Evolutionary conservation across 2,329 filamentous ascomycete species (phyloP), one percentile per base, ranked within the genome.

Genomic region (Apiospora rasikravindrae): DNA sequence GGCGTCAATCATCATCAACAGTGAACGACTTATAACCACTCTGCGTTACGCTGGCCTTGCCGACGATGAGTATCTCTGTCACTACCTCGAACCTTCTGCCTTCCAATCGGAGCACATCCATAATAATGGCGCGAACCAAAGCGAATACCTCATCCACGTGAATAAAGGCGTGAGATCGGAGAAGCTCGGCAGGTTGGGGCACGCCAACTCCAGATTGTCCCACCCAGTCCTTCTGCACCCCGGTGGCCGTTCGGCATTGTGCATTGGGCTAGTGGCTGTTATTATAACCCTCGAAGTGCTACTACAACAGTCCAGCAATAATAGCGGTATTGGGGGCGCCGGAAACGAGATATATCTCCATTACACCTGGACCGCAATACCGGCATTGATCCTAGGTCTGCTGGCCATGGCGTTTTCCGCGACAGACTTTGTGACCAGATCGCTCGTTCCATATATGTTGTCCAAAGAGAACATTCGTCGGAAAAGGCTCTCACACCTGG

Each of bases 1-100:
- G 24, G 24, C 49, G 4, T 53, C 49, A 13, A 3, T 53, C 14
- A 10, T 29, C 0, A 1, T 29, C 4, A 1, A 29, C 24, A 53
- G 24, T 10, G 2, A 5, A 16, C 2, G 5, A 2, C 8, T 53
- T 4, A 4, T 16, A 4, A 2, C 1, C 4, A 2, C 2, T 1
- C 22, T 53, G 14, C 24, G 49, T 10, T 53, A 16, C 5, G 24
- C 8, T 53, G 49, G 49, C 2, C 5, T 53, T 3, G 49, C 49
- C 16, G 49, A 29, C 24, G 24, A 26, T 2, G 5, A 16, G 14
- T 53, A 14, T 5, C 24, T 26, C 1, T 0, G 5, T 0, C 0
- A 16, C 1, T 14, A 53, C 24, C 49, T 29, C n/a, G 3, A 26
- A 3, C 7, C 4, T 13, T 11, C 7, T 1, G 8, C 8, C 8